phyloP scores from a whole-genome alignment of 2,329 filamentous ascomycete genomes.

The Dothidotthia symphoricarpi region DNA sequence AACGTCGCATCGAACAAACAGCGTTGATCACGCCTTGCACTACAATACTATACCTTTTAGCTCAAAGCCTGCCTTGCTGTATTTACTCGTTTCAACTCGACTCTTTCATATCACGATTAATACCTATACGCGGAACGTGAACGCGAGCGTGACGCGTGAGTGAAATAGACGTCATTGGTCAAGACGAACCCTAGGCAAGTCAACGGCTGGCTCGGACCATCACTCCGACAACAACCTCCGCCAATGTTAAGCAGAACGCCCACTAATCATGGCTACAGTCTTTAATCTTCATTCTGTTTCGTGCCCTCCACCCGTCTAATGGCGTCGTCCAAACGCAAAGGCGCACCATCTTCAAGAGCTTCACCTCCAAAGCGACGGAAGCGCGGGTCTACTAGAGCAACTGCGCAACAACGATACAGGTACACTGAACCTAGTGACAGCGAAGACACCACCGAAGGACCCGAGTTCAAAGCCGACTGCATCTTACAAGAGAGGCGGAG shows the following conservation, averaged over 20 bases:
- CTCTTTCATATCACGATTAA: too few relatives aligned
- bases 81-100: too few relatives aligned
- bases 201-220: not conserved
- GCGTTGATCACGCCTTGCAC: too few relatives aligned
- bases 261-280: constrained; percentile 23
- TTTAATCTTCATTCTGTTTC: not conserved
- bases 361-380: not conserved
- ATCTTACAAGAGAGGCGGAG: constrained; percentile 21
- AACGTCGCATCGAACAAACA: too few relatives aligned
- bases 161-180: not conserved
- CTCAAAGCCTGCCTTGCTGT: too few relatives aligned
- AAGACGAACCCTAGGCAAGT: too few relatives aligned
- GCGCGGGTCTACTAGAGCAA: constrained; percentile 10
- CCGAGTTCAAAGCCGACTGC: constrained; percentile 11
- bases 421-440: constrained; percentile 11
- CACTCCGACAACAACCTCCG: constrained; percentile 1
- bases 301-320: constrained; percentile 27
- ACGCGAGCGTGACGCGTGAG: constrained; percentile 1
- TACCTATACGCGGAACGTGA: too few relatives aligned
- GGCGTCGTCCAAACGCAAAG: constrained; percentile 23
- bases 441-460: constrained; percentile 5
- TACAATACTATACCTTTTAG: too few relatives aligned
- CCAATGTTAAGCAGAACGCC: not conserved
- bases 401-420: constrained; percentile 18
- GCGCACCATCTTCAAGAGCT: too few relatives aligned